Evolutionary conservation across 2,329 filamentous ascomycete genomes (phyloP), one percentile per base, ranked within the genome.

Genomic region (Paecilomyces dactylethromorphus): DNA sequence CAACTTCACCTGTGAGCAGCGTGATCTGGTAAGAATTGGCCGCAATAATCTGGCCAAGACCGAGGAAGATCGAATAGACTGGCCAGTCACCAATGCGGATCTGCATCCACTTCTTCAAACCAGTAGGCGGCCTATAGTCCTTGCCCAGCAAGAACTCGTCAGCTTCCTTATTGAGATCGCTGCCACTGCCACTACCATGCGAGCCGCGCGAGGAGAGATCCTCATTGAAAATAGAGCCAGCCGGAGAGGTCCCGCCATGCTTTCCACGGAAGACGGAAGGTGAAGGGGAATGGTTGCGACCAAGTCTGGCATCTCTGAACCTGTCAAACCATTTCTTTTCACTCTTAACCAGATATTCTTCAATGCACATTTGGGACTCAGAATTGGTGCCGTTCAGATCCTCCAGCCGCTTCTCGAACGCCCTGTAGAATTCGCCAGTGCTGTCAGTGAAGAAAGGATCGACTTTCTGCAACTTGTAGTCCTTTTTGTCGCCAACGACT

Each of bases 11-110:
- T 0, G 84, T 85, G 21, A 89, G 77, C n/a, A 89, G 77, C 0
- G 85, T 87, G 66, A 88, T 84, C 67, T 88, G 86, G 71, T 87
- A 87, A 0, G 84, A 87, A 70, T 87, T 87, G 58, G 84, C 83
- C 1, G 85, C 83, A 55, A 87, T 82, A 60, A 87, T 83, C 65
- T 87, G 85, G 22, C 83, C 82, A 35, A 86, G 76, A 8, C 84
- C 84, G 18, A 87, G 78, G 53, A 87, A 76, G 60, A 87, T 78
- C 3, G 83, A 81, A 68, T 87, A 87, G 6, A 87, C 67, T 0
- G 85, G 85, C 84, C 85, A 87, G 64, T 86, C 83, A n/a, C 82
- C 82, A 57, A 87, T 70, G 35, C 83, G 82, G 58, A 80, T 74
- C 60, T 82, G 78, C 72, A 87, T 79, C 64, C 79, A 72, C 60